Percentiles rank a stretch among this genome's conserved stretches.
Evolutionary conservation across 768 basidiomycete genomes (phyloP).

Genomic region (Naematelia aurantialba): DNA sequence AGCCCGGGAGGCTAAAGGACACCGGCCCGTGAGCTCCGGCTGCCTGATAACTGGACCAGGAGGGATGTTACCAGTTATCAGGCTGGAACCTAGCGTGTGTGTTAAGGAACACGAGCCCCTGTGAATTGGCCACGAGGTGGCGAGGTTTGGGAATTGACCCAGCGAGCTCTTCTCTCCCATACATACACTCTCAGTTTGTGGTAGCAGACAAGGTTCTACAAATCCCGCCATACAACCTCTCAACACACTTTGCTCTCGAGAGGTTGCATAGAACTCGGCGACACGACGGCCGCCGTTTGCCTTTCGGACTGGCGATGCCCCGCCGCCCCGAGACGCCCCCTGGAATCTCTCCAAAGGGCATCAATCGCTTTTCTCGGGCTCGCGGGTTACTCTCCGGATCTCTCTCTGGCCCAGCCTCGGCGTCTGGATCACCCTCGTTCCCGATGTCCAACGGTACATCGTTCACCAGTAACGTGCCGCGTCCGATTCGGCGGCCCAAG

Average conservation of each 20-base stretch:
- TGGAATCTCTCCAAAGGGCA: slow-evolving; percentile 1
- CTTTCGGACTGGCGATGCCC: not conserved
- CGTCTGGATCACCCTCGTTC: too few relatives aligned
- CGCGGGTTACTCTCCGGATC: not conserved
- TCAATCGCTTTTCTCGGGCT: not conserved
- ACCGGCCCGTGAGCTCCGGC: not conserved
- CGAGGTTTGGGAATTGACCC: too few relatives aligned
- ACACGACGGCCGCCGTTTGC: not conserved
- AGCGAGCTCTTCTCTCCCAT: too few relatives aligned
- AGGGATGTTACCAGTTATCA: not conserved
- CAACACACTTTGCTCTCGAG: not conserved
- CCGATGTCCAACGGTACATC: not conserved
- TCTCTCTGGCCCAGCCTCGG: too few relatives aligned
- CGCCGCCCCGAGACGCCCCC: not conserved
- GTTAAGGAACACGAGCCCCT: too few relatives aligned
- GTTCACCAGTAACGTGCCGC: slow-evolving; percentile 13
- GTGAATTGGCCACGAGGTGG: too few relatives aligned
- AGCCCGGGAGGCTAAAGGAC: too few relatives aligned
- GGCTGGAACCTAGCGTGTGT: too few relatives aligned
- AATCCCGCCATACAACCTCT: too few relatives aligned
- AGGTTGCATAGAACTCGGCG: not conserved
- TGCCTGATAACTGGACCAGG: not conserved
- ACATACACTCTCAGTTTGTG: too few relatives aligned
- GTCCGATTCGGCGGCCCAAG: slow-evolving; percentile 37
- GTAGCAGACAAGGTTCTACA: too few relatives aligned